Conservation (phyloP, 2,329 filamentous ascomycete genomes). For the Trichoderma cornu-damae region DNA sequence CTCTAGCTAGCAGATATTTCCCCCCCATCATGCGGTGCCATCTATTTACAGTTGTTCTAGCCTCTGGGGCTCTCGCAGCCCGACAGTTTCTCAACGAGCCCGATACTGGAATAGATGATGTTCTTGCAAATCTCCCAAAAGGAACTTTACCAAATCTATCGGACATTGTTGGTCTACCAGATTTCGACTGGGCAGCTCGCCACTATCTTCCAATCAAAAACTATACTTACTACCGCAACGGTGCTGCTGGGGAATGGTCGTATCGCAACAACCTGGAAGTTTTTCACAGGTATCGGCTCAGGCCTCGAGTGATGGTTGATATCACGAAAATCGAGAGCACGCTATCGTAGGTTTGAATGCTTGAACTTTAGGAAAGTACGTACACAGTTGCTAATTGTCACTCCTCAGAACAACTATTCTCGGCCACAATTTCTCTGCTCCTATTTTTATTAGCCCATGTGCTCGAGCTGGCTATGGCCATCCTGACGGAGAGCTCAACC, state of each 20-base stretch:
- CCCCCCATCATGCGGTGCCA: not conserved
- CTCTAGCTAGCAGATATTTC: not conserved
- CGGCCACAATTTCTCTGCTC: constrained; percentile 48
- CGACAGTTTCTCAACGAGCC: constrained; percentile 43
- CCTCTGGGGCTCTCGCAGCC: constrained; percentile 37
- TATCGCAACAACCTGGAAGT: constrained; percentile 55
- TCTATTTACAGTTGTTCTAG: constrained; percentile 24
- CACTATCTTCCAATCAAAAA: constrained; percentile 42
- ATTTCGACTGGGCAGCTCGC: constrained; percentile 51
- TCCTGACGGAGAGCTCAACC: constrained; percentile 43
- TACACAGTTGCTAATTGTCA: not conserved
- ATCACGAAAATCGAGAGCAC: constrained; percentile 41
- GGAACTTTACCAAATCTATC: constrained; percentile 40
- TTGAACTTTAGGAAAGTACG: not conserved
- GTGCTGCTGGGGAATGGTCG: constrained; percentile 50
- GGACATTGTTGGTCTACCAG: constrained; percentile 45
- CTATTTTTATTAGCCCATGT: constrained; percentile 51
- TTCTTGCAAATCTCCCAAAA: constrained; percentile 32
- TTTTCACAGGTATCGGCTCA: constrained; percentile 44
- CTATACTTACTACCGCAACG: constrained; percentile 55
- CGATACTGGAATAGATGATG: constrained; percentile 41
- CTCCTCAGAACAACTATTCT: constrained; percentile 42
- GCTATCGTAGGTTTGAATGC: constrained; percentile 27
- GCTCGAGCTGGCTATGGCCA: constrained; percentile 43
- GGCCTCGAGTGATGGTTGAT: constrained; percentile 47